phyloP scores from a whole-genome alignment of 208 protist species.

The Acanthamoeba lenticulata region DNA sequence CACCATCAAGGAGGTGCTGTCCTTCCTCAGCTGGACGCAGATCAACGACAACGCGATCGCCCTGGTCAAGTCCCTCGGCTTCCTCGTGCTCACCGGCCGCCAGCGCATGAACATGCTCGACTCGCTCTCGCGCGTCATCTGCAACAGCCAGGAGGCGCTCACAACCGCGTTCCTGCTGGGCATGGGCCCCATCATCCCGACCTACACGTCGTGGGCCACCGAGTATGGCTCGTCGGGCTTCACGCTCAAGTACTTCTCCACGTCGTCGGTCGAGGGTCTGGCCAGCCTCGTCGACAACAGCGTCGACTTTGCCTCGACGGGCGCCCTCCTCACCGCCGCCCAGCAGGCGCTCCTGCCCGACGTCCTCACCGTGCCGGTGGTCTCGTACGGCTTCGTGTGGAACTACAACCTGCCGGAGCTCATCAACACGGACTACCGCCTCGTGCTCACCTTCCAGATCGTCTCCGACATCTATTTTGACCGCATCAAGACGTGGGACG shows the following conservation, averaged over 20 bases:
- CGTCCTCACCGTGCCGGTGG: background rate
- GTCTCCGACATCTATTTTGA: conserved; percentile 37
- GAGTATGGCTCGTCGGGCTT: background rate
- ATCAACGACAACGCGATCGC: background rate
- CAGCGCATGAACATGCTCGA: conserved; percentile 1
- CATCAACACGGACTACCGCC: background rate
- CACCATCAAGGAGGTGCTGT: background rate
- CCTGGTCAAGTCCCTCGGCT: background rate
- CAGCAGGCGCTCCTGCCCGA: background rate
- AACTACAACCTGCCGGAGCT: background rate
- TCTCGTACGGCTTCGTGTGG: background rate
- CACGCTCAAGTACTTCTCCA: background rate
- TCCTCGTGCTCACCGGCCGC: background rate
- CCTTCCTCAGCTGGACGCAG: conserved; percentile 4
- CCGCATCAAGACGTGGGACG: conserved; percentile 20
- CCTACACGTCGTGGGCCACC: background rate
- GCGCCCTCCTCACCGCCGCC: background rate
- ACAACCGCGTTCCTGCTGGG: background rate
- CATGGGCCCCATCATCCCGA: background rate
- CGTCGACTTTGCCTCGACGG: background rate
- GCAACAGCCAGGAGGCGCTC: background rate
- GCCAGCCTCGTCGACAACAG: background rate
- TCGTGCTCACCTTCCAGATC: background rate
- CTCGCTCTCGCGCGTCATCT: background rate
- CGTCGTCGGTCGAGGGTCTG: background rate